phyloP scores from a whole-genome alignment of 2,329 filamentous ascomycete genomes.

The Colletotrichum salicis region DNA sequence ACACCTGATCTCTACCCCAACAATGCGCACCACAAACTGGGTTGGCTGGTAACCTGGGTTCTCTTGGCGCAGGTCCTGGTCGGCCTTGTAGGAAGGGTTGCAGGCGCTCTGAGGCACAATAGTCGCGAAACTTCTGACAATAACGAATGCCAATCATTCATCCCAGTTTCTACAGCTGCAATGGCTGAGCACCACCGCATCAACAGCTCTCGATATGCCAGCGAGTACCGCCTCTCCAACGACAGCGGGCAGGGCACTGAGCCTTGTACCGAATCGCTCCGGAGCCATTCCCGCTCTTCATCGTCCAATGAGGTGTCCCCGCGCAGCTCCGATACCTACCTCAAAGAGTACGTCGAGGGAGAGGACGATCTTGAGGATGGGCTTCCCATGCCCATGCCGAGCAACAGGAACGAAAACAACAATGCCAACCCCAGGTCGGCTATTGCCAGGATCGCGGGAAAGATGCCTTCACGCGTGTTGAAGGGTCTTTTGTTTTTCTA shows the following conservation, averaged over 20 bases:
- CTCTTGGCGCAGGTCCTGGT: conserved; percentile 76
- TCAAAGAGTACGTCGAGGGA: conserved; percentile 61
- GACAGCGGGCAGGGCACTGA: conserved; percentile 83
- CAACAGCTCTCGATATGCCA: conserved; percentile 35
- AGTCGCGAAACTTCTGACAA: conserved; percentile 11
- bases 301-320: conserved; percentile 57
- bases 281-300: conserved; percentile 73
- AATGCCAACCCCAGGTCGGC: conserved; percentile 51
- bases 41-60: conserved; percentile 84
- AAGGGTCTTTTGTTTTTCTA: conserved; percentile 69
- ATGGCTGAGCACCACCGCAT: conserved; percentile 62
- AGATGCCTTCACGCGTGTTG: conserved; percentile 68
- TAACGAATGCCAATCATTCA: conserved; percentile 67
- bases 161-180: conserved; percentile 68
- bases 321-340: conserved; percentile 13
- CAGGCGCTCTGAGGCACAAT: conserved; percentile 45
- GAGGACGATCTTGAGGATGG: conserved; percentile 51
- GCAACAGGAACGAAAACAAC: conserved; percentile 49
- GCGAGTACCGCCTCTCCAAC: conserved; percentile 68
- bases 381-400: conserved; percentile 56
- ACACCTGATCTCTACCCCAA: conserved; percentile 88
- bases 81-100: conserved; percentile 71
- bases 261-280: conserved; percentile 72
- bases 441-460: conserved; percentile 61
- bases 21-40: conserved; percentile 88